These are phyloP conservation scores for Alisma plantagoaquatica DNA, from an alignment of 106 monocot genomes.

Conservation along the genomic window DNA sequence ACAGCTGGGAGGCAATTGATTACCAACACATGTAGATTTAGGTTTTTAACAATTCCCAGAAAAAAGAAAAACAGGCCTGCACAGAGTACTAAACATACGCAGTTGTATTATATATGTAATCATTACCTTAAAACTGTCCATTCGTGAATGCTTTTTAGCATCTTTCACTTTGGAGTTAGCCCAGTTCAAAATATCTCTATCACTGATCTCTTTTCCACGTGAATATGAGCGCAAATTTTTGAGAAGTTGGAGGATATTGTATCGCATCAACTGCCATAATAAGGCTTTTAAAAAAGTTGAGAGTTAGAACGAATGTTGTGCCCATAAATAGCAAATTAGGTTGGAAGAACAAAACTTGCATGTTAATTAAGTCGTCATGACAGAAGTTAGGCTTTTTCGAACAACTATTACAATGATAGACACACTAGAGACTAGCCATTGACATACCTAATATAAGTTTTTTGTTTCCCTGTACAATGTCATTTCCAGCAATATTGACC, in stretches of 20 bases:
- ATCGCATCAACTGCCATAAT: conserved; percentile 66
- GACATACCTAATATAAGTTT: conserved; percentile 82
- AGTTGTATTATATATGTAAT: conserved; percentile 1
- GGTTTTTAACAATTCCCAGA: no score
- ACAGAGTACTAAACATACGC: no score
- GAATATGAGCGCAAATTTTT: conserved; percentile 49
- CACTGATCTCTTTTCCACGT: conserved; percentile 43
- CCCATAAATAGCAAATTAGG: neutral
- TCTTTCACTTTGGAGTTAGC: conserved; percentile 50
- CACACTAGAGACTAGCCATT: no score
- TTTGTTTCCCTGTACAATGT: conserved; percentile 91
- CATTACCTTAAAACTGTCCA: conserved; percentile 50
- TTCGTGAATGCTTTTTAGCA: conserved; percentile 29
- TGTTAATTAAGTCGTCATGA: no score
- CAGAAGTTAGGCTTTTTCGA: no score
- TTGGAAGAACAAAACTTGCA: neutral
- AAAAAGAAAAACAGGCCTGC: no score
- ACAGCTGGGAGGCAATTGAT: no score
- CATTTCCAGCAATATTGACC: conserved; percentile 89
- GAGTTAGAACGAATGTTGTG: neutral
- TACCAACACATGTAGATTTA: no score
- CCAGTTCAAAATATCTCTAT: conserved; percentile 55
- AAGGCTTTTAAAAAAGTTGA: conserved; percentile 24
- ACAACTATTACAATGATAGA: no score
- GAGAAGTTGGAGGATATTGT: conserved; percentile 57